Evolutionary conservation across 768 basidiomycete species (phyloP), one percentile per base, ranked within the genome.

Genomic region (Cystofilobasidium ferigula): DNA sequence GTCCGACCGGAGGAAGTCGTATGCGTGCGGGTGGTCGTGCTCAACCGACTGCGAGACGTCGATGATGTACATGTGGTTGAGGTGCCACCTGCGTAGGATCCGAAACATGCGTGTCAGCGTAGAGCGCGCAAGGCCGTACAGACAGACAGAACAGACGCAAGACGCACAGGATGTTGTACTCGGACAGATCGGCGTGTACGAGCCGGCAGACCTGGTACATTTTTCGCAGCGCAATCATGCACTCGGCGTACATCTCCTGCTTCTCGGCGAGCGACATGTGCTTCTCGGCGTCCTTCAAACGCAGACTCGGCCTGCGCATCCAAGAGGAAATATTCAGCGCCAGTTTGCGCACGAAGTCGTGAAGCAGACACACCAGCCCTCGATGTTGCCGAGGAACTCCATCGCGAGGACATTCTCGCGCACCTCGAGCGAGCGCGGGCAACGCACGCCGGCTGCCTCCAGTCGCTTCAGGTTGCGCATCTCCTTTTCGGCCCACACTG

Each of bases 21-120:
- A 97, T 0, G 95, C 90, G 34, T 86, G 81, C 0, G 94, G 95
- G 71, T 99, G 95, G 76, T 98, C 94, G 73, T 97, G 93, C 72
- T 99, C 95, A 40, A 99, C 93, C 69, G 90, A 93, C 74, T 99
- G 95, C 1, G 93, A 95, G 66, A 99, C 95, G 75, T 99, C 95
- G 77, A 99, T 98, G 71, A 98, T 86, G 76, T 83, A 91, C 22
- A 95, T 81, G 72, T 90, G 89, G 0, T 77, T 80, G 12, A 74
- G 63, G 69, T 79, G 79, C 58, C 77, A 77, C 22, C 77, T 78
- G 18, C 14, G 26, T 20, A 38, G 12, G 32, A 34, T n/a, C n/a
- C n/a, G n/a, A n/a, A n/a, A n/a, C n/a, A n/a, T n/a, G n/a, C n/a
- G n/a, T n/a, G 34, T 58, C 18, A 43, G 38, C 36, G 14, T n/a